Evolutionary conservation across 2,329 filamentous ascomycete species (phyloP).

Genomic region (Verruconis gallopava): DNA sequence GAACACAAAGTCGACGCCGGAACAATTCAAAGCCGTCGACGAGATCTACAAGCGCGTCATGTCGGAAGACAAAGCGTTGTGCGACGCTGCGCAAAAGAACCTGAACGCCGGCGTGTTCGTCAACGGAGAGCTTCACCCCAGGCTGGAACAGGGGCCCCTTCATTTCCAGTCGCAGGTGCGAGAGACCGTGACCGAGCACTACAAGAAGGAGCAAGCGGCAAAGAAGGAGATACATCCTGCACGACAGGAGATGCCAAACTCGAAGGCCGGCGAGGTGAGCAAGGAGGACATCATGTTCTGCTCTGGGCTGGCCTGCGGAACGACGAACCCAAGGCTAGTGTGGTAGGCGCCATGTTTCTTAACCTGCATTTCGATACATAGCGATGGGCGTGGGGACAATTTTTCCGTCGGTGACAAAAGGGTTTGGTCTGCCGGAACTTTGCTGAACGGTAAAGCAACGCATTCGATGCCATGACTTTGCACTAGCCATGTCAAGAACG

Average conservation of each 20-base stretch:
- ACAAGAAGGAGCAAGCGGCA: conserved; percentile 31
- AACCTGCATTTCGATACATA: not conserved
- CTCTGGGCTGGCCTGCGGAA: conserved; percentile 15
- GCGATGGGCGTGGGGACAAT: not conserved
- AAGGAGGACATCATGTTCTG: conserved; percentile 19
- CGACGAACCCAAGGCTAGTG: conserved; percentile 2
- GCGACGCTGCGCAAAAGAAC: conserved; percentile 46
- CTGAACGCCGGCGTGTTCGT: conserved; percentile 48
- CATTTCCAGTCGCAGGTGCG: conserved; percentile 43
- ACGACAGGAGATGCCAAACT: conserved; percentile 15
- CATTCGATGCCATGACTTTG: too few relatives aligned
- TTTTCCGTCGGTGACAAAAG: too few relatives aligned
- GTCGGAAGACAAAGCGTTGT: conserved; percentile 52
- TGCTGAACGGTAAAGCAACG: too few relatives aligned
- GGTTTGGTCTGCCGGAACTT: too few relatives aligned
- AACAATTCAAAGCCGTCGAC: conserved; percentile 44
- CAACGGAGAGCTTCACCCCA: conserved; percentile 50
- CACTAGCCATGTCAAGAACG: too few relatives aligned
- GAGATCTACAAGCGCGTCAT: conserved; percentile 51
- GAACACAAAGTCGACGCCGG: conserved; percentile 46
- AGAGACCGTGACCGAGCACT: conserved; percentile 35
- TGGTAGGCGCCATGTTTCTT: not conserved
- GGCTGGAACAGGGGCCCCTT: conserved; percentile 39
- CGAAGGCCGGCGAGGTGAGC: conserved; percentile 12
- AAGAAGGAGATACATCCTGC: conserved; percentile 42